Conservation (phyloP, 2,329 filamentous ascomycete genomes). For the Herpotrichia juniperi region DNA sequence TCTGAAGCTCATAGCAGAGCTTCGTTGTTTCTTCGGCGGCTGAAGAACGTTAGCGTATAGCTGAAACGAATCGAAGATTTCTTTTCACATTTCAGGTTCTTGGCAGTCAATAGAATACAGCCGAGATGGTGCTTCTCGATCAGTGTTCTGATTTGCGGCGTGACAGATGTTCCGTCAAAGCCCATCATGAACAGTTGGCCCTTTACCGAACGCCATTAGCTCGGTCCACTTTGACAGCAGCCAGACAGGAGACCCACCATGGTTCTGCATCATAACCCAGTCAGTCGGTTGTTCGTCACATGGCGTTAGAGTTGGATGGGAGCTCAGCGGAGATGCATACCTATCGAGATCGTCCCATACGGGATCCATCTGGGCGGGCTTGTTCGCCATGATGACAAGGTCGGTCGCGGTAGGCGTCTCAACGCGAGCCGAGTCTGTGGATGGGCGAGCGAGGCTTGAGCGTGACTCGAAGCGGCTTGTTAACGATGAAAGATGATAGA, state of each 20-base stretch:
- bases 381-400: conserved; percentile 61
- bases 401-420: conserved; percentile 26
- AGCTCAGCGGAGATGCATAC: conserved; percentile 56
- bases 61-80: not conserved
- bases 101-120: conserved; percentile 82
- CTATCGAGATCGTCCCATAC: conserved; percentile 77
- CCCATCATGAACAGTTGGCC: conserved; percentile 83
- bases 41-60: conserved; percentile 50
- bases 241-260: conserved; percentile 45
- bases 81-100: conserved; percentile 79
- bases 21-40: conserved; percentile 88
- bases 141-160: conserved; percentile 78
- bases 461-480: conserved; percentile 40
- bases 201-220: conserved; percentile 59
- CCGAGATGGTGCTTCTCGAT: conserved; percentile 88
- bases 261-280: conserved; percentile 47
- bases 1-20: conserved; percentile 89
- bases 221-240: conserved; percentile 16
- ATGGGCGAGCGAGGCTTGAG: conserved; percentile 35
- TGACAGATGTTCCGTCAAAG: conserved; percentile 84
- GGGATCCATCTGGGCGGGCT: conserved; percentile 52
- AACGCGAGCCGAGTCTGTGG: conserved; percentile 23
- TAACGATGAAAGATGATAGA: conserved; percentile 40
- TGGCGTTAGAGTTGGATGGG: conserved; percentile 25
- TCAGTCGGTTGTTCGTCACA: conserved; percentile 41